Conservation (phyloP, 495 filamentous ascomycete genomes). For the Penicillium odoratum region DNA sequence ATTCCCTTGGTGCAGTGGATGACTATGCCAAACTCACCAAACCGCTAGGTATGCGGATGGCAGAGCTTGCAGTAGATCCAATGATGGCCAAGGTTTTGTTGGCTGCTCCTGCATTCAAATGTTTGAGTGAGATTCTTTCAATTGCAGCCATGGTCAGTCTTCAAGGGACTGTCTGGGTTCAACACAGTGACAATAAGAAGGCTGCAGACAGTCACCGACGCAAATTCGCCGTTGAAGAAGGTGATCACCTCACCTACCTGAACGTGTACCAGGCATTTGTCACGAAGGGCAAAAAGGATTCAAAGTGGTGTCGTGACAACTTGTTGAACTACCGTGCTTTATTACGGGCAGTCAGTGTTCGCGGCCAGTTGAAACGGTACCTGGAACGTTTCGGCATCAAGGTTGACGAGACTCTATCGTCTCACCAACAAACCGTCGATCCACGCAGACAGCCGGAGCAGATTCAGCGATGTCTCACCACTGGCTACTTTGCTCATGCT, state of each 20-base stretch:
- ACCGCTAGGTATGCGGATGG: constrained; percentile 86
- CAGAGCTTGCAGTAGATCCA: constrained; percentile 90
- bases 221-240: constrained; percentile 90
- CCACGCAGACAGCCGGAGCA: constrained; percentile 59
- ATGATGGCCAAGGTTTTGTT: constrained; percentile 95
- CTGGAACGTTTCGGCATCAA: constrained; percentile 81
- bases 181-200: constrained; percentile 74
- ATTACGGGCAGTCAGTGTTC: constrained; percentile 79
- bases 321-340: constrained; percentile 83
- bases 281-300: constrained; percentile 79
- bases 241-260: constrained; percentile 90
- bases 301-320: constrained; percentile 84
- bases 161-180: constrained; percentile 77
- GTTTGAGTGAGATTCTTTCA: constrained; percentile 80
- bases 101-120: constrained; percentile 71
- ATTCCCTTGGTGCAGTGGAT: constrained; percentile 85
- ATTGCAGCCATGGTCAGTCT: constrained; percentile 95
- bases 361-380: constrained; percentile 82
- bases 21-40: constrained; percentile 88
- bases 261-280: constrained; percentile 93
- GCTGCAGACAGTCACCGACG: constrained; percentile 67
- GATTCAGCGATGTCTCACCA: constrained; percentile 83
- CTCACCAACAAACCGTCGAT: constrained; percentile 28
- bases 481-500: constrained; percentile 93
- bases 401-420: constrained; percentile 59